A percentile compares a stretch with the other conserved stretches of the same genome.
Conservation (phyloP, 352 stramenopile species). For the Thalassiosira livingstoniorum region DNA sequence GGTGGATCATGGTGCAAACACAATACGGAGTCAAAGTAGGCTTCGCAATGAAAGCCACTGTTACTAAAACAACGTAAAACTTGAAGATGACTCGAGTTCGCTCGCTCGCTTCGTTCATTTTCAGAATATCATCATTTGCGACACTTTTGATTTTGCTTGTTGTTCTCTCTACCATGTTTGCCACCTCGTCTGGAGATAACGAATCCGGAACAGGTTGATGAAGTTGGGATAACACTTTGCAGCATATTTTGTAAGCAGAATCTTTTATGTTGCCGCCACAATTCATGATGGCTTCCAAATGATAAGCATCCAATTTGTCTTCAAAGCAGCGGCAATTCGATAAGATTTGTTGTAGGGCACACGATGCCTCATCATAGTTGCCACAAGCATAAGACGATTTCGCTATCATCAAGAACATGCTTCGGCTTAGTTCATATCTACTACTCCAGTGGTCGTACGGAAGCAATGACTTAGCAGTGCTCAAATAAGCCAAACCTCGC, state of each 20-base stretch:
- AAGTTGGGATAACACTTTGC: conserved; percentile 40
- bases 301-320: conserved; percentile 55
- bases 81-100: conserved; percentile 22
- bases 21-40: neutral
- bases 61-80: conserved; percentile 39
- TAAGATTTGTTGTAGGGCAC: conserved; percentile 30
- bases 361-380: conserved; percentile 20
- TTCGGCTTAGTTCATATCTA: conserved; percentile 39
- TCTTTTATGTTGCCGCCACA: neutral
- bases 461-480: conserved; percentile 33
- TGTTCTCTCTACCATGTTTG: too few relatives aligned
- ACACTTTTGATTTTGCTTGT: too few relatives aligned
- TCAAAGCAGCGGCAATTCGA: conserved; percentile 20
- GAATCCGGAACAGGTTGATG: conserved; percentile 37
- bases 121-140: conserved; percentile 25
- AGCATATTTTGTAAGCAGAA: conserved; percentile 30
- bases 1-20: neutral
- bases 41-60: neutral
- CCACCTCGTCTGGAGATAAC: conserved; percentile 27
- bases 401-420: neutral
- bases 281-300: neutral
- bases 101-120: conserved; percentile 28
- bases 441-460: conserved; percentile 37
- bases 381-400: conserved; percentile 34
- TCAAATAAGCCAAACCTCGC: conserved; percentile 1